Evolutionary conservation across 1,284 basidiomycete genomes (phyloP), one percentile per base, ranked within the genome.

Genomic region (Tilletia caries): DNA sequence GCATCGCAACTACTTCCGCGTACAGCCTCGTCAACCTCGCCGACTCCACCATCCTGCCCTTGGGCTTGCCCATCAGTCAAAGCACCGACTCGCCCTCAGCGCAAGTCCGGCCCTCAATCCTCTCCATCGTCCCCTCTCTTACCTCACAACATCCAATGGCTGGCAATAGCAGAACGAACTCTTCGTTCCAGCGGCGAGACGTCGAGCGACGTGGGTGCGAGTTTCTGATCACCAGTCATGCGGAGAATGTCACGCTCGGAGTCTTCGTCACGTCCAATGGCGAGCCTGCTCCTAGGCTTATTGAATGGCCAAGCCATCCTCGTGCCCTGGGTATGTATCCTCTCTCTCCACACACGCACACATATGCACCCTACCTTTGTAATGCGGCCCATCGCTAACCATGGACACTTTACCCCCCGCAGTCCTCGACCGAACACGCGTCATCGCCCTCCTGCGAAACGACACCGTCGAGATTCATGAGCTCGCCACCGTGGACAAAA

Each of bases 231-330:
- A 82, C 81, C 0, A 77, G 76, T 34, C 80, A 82, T 70, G 76
- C 76, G 15, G 74, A 76, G 23, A 65, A 71, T 27, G 71, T 74
- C 65, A 81, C 81, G 4, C 70, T 82, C 5, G 81, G 81, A 18
- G 81, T 80, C 6, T 82, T 82, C 65, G 71, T 82, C 65, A 76
- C 69, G 27, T 62, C 73, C 2, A 73, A 79, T 5, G 81, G 81
- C 46, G 81, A 82, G 70, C 79, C 79, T 1, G 75, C 75, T 3
- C 76, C 78, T 3, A 78, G 75, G 67, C 70, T 82, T n/a, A 65
- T 82, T 33, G 81, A 82, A 66, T 82, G 80, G 80, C 77, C 76
- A 12, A 76, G 75, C 4, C 81, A 82, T 72, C 81, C 81, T 12
- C 74, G 81, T 13, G 73, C 78, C 3, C 72, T 82, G n/a, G 73